Conservation (phyloP, 2,329 filamentous ascomycete species). For the Penicillium decumbens region DNA sequence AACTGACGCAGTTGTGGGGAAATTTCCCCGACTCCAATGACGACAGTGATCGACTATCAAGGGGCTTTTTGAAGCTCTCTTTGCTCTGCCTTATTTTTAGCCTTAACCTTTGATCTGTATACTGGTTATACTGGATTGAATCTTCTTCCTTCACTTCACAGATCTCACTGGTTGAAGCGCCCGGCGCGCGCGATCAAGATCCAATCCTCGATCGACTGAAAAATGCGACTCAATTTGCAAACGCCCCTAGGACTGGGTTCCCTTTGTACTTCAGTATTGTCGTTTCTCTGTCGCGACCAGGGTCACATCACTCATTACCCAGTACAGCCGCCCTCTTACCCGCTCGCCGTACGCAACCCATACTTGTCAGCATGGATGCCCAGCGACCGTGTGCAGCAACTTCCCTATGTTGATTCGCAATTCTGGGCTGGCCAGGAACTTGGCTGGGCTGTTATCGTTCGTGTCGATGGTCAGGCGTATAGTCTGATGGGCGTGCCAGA, state of each 20-base stretch:
- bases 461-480: constrained; percentile 40
- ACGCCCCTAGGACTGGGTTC: constrained; percentile 20
- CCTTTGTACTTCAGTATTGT: constrained; percentile 19
- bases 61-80: neutral
- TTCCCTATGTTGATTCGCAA: constrained; percentile 39
- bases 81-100: neutral
- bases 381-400: constrained; percentile 32
- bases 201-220: neutral
- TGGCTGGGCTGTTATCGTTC: constrained; percentile 42
- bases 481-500: constrained; percentile 41
- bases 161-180: neutral
- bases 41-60: neutral
- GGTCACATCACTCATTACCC: constrained; percentile 21
- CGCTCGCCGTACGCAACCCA: constrained; percentile 43
- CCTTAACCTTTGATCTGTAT: neutral
- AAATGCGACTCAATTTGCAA: constrained; percentile 16
- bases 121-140: neutral
- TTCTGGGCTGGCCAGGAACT: constrained; percentile 44
- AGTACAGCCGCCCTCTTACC: constrained; percentile 41
- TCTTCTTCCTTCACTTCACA: neutral
- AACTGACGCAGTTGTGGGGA: neutral
- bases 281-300: constrained; percentile 11
- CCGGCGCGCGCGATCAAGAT: neutral
- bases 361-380: constrained; percentile 46
- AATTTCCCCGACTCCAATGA: neutral